Percentiles rank a stretch among this genome's conserved stretches.
These are phyloP conservation scores for Saturnispora kantuleensis DNA, from an alignment of 805 yeast species.

Conservation along the genomic window DNA sequence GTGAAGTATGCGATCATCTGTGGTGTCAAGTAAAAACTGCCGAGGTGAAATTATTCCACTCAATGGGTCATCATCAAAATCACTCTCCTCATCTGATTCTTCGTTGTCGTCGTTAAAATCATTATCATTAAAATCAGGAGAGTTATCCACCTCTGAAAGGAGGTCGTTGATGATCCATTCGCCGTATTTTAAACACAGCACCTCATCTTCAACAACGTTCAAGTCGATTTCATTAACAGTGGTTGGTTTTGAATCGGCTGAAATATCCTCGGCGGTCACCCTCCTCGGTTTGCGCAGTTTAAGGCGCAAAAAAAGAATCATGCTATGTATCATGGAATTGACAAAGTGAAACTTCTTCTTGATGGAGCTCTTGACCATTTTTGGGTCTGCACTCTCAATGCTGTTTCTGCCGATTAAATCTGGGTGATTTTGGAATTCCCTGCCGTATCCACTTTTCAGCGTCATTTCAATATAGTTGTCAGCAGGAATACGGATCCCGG, in stretches of 20 bases:
- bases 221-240: not conserved
- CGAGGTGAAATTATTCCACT: constrained; percentile 12
- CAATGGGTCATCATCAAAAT: constrained; percentile 6
- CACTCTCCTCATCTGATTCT: not conserved
- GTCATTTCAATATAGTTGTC: constrained; percentile 44
- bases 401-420: constrained; percentile 13
- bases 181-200: constrained; percentile 1
- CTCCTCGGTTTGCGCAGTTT: no score
- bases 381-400: not conserved
- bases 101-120: not conserved
- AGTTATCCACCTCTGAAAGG: constrained; percentile 1
- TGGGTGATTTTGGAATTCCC: constrained; percentile 19
- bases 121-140: not conserved
- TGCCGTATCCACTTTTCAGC: constrained; percentile 20
- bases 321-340: no score
- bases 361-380: not conserved
- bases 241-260: not conserved
- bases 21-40: no score
- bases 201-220: constrained; percentile 3
- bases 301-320: no score
- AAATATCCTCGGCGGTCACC: not conserved
- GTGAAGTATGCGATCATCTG: constrained; percentile 23
- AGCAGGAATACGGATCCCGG: constrained; percentile 36
- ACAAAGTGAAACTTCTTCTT: no score
- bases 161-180: not conserved